Conservation (phyloP, 1,284 basidiomycete species). For the Malassezia globosa region DNA sequence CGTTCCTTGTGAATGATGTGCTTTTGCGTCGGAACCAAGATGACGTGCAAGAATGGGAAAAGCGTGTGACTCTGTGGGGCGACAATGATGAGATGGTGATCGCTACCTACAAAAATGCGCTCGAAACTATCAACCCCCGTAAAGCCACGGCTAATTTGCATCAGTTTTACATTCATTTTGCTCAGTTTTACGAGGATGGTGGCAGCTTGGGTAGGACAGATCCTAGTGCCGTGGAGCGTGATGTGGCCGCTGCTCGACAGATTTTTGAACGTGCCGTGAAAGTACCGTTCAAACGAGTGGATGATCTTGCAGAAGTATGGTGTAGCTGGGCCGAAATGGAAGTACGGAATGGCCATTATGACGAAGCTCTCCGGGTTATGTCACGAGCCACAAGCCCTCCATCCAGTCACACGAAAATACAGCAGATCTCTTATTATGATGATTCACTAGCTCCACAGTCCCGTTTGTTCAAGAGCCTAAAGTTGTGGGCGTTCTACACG, state of each 20-base stretch:
- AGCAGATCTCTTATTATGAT: slow-evolving; percentile 79
- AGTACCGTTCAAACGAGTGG: slow-evolving; percentile 84
- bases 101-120: slow-evolving; percentile 77
- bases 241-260: slow-evolving; percentile 75
- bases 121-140: slow-evolving; percentile 76
- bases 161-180: slow-evolving; percentile 84
- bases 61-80: slow-evolving; percentile 83
- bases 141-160: slow-evolving; percentile 85
- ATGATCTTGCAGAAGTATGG: slow-evolving; percentile 97
- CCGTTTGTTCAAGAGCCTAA: slow-evolving; percentile 90
- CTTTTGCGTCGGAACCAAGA: slow-evolving; percentile 85
- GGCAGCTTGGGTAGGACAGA: slow-evolving; percentile 50
- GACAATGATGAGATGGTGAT: slow-evolving; percentile 88
- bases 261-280: slow-evolving; percentile 84
- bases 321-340: slow-evolving; percentile 99
- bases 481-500: slow-evolving; percentile 97
- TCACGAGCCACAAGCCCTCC: slow-evolving; percentile 74
- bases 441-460: slow-evolving; percentile 78
- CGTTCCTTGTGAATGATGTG: slow-evolving; percentile 94
- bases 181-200: slow-evolving; percentile 93
- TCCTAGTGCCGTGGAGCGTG: slow-evolving; percentile 56
- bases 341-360: slow-evolving; percentile 86
- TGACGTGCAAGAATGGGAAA: slow-evolving; percentile 99
- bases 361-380: slow-evolving; percentile 87
- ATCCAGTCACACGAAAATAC: slow-evolving; percentile 64